Evolutionary conservation across 495 filamentous ascomycete species (phyloP).

Genomic region (Aspergillus affinis): DNA sequence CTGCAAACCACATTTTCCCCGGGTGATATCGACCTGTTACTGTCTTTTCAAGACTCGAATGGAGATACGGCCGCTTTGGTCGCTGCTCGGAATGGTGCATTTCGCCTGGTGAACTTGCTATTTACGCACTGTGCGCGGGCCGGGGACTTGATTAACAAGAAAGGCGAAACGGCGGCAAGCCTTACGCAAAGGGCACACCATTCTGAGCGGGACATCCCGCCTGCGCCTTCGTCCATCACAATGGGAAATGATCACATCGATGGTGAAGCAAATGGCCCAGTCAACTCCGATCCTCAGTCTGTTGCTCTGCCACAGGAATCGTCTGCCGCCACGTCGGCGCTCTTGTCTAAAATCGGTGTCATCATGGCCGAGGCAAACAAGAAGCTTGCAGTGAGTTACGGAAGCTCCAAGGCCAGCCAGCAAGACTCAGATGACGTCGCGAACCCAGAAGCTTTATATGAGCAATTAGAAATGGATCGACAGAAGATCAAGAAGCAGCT

Average conservation of each 20-base stretch:
- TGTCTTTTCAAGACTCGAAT: constrained; percentile 74
- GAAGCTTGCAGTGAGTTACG: constrained; percentile 42
- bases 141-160: constrained; percentile 75
- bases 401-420: constrained; percentile 38
- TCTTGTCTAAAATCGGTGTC: constrained; percentile 41
- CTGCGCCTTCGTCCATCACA: constrained; percentile 43
- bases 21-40: constrained; percentile 64
- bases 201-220: constrained; percentile 37
- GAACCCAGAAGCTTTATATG: constrained; percentile 43
- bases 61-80: constrained; percentile 90
- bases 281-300: constrained; percentile 27
- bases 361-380: constrained; percentile 48
- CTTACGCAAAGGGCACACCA: constrained; percentile 52
- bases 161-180: constrained; percentile 75
- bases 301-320: constrained; percentile 23
- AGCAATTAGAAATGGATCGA: constrained; percentile 46
- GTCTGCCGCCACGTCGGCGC: constrained; percentile 31
- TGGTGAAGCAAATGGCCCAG: constrained; percentile 23
- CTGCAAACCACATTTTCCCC: constrained; percentile 65
- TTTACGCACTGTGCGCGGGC: constrained; percentile 62
- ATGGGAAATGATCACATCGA: constrained; percentile 47
- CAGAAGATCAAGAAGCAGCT: constrained; percentile 41
- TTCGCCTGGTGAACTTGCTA: constrained; percentile 45
- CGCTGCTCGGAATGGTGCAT: constrained; percentile 66
- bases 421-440: constrained; percentile 41